Evolutionary conservation across 768 basidiomycete genomes (phyloP), one percentile per base, ranked within the genome.

Genomic region (Suillus paluster): DNA sequence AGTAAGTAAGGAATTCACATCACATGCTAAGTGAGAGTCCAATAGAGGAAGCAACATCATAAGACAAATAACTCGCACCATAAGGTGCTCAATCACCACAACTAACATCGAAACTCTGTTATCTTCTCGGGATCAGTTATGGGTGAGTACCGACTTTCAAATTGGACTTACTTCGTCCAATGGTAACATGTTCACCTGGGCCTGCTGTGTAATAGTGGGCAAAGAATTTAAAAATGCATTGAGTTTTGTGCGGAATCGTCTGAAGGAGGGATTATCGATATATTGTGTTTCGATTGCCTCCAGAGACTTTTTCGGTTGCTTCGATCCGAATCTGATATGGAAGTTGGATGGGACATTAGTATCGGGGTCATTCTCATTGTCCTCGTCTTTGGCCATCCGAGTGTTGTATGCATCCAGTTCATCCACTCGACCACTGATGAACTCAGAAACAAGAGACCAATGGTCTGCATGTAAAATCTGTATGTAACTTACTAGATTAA

Each of bases 21-120:
- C n/a, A n/a, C n/a, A n/a, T n/a, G n/a, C n/a, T n/a, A n/a, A n/a
- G n/a, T n/a, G n/a, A n/a, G n/a, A n/a, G n/a, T n/a, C n/a, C n/a
- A n/a, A n/a, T n/a, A n/a, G n/a, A n/a, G n/a, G n/a, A n/a, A n/a
- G n/a, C n/a, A n/a, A n/a, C n/a, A n/a, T n/a, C n/a, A n/a, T n/a
- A n/a, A n/a, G n/a, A n/a, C n/a, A n/a, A n/a, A n/a, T n/a, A n/a
- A n/a, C n/a, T n/a, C n/a, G n/a, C n/a, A n/a, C n/a, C n/a, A n/a
- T n/a, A n/a, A n/a, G n/a, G n/a, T n/a, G n/a, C n/a, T n/a, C n/a
- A n/a, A n/a, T n/a, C n/a, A n/a, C n/a, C n/a, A n/a, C n/a, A n/a
- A n/a, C n/a, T n/a, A n/a, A n/a, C n/a, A n/a, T n/a, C n/a, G 67
- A 61, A 70, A 71, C 23, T 70, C 68, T 14, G 61, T 70, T 34